Base-by-base conservation (phyloP, 257 asterid species). In the Ilex aquifolium region DNA sequence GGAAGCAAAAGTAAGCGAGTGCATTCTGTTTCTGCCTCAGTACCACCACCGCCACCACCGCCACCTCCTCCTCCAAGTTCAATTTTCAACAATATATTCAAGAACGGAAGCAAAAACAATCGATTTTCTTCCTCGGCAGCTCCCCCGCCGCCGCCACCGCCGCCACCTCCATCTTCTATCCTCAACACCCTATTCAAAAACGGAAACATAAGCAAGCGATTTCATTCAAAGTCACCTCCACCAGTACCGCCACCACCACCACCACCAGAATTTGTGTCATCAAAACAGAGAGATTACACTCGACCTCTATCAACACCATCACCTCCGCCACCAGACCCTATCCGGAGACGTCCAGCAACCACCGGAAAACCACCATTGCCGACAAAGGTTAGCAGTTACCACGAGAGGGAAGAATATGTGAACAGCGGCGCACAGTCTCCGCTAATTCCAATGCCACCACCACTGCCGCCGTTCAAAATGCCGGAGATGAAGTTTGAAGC, bases 401-500 rank as follows among this genome's bases (percentile, higher is more conserved):
- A 76, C 67, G 75, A 53, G 15, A 53, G 27, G 31, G 57, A 71
- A 1, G 85, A 79, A 16, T 61, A 31, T 57, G 54, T 57, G 13
- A 74, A 66, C 17, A 79, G 81, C 57, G 86, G 90, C 17, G 83
- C 86, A 3, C 87, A 81, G 15, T 85, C 97, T 49, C 91, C 96
- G 13, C 66, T 78, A 36, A 77, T 79, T 10, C 86, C 91, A 30
- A 76, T 70, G 51, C 95, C 95, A 0, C 95, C 86, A 1, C 91
- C 95, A 2, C 85, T 77, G 31, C 95, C 94, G 12, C 93, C 91
- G 39, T 86, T 88, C 78, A 70, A 65, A 75, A 81, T 91, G 91
- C 53, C 79, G 61, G 83, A 72, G 14, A 67, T 63, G 17, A 80
- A 73, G 54, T 87, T 83, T 36, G 81, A 78, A 3, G 81, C 87